Evolutionary conservation across 2,329 filamentous ascomycete genomes (phyloP), one percentile per base, ranked within the genome.

Genomic region (Pyrenophora tritici-repentis): DNA sequence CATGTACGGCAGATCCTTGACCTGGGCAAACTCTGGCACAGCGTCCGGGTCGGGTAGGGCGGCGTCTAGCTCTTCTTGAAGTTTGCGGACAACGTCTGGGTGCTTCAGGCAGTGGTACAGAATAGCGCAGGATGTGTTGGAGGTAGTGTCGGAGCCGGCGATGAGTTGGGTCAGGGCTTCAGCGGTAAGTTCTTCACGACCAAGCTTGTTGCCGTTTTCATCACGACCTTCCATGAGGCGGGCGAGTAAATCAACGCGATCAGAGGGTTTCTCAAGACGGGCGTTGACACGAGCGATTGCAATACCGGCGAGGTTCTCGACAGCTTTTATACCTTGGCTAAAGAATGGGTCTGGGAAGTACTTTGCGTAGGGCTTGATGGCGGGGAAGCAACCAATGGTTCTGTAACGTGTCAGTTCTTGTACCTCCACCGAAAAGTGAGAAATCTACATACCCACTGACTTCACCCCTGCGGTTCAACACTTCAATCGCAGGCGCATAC

Each of bases 81-180:
- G 77, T 70, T 88, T 92, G 40, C 76, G 67, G 4, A 94, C 72
- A 0, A 94, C 89, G 1, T 86, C 80, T 0, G 89, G 88, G 1
- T 88, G 88, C 34, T 81, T 79, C 4, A 86, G 78, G 24, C 84
- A 85, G 78, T 91, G 89, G 77, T 87, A 96, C 0, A 96, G 80
- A 32, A 96, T 81, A 0, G 91, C 91, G 67, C 91, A 96, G 2
- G 88, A 87, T 0, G 91, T 88, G 76, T 91, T 91, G 43, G 84
- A 87, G 0, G 87, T 91, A 0, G 89, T 91, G 72, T 91, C 89
- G 36, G 82, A 86, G 20, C 88, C 89, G 1, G 89, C 88, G 62
- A 91, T 96, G 35, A 96, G 82, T 73, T 96, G 91, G 0, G 91
- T 96, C 20, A 96, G 78, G 0, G 91, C 91, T 76, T 96, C 92